A percentile compares a stretch with the other conserved stretches of the same genome.
phyloP scores from a whole-genome alignment of 2,329 filamentous ascomycete species.

The Venturia oleaginea region DNA sequence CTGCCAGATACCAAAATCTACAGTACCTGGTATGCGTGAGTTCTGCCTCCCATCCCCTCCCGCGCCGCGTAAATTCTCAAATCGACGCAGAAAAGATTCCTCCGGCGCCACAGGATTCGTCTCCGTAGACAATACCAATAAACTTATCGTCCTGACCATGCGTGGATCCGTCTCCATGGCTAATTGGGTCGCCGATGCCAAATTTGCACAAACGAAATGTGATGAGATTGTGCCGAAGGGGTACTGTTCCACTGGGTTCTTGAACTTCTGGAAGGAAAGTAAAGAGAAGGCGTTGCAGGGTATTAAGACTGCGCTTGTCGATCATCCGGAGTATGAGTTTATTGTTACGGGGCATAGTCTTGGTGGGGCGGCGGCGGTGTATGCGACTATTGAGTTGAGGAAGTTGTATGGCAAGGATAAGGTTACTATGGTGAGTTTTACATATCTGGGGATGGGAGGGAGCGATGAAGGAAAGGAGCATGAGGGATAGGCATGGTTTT shows the following conservation, averaged over 20 bases:
- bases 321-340: conserved; percentile 44
- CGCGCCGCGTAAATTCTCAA: neutral
- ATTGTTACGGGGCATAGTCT: conserved; percentile 59
- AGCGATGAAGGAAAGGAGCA: no score
- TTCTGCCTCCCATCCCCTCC: neutral
- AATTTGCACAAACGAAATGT: conserved; percentile 28
- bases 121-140: conserved; percentile 36
- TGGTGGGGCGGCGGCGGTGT: neutral
- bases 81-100: neutral
- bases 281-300: neutral
- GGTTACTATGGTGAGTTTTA: neutral
- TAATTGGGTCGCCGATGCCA: conserved; percentile 53
- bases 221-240: neutral
- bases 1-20: conserved; percentile 7
- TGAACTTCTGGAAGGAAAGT: conserved; percentile 5
- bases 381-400: neutral
- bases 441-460: neutral
- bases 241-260: neutral
- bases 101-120: conserved; percentile 40
- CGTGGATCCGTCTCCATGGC: conserved; percentile 49
- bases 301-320: neutral
- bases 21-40: conserved; percentile 7
- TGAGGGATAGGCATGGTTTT: no score
- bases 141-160: conserved; percentile 50
- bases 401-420: neutral